Conservation (phyloP, 164 flowering plant genomes). For the Dillenia suffruticosa region DNA sequence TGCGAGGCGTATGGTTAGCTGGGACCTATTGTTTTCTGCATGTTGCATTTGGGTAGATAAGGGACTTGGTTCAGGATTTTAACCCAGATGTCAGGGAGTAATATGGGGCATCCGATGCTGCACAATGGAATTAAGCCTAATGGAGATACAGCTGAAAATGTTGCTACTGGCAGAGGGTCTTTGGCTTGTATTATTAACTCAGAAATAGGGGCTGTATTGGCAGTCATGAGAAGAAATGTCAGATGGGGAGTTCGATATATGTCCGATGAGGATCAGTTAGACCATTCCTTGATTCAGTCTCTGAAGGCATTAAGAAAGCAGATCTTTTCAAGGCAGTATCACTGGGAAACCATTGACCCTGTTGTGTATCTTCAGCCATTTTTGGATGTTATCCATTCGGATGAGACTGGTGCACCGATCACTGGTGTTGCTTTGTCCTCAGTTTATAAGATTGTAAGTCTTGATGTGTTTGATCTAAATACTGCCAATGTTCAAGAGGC, state of each 20-base stretch:
- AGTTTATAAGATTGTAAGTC: constrained; percentile 36
- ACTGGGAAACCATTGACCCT: constrained; percentile 26
- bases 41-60: too few species aligned
- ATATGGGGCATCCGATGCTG: constrained; percentile 29
- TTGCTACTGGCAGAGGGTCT: constrained; percentile 20
- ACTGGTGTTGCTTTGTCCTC: constrained; percentile 49
- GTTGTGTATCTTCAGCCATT: constrained; percentile 39
- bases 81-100: too few species aligned
- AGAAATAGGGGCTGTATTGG: constrained; percentile 35
- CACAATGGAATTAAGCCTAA: constrained; percentile 24
- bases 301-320: constrained; percentile 26
- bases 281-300: constrained; percentile 30
- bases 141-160: constrained; percentile 24
- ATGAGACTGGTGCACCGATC: constrained; percentile 54
- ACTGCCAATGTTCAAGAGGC: constrained; percentile 36
- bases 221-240: constrained; percentile 40
- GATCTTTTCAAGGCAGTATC: constrained; percentile 28
- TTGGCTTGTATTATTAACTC: constrained; percentile 35
- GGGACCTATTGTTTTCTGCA: too few species aligned
- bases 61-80: too few species aligned
- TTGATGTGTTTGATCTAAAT: constrained; percentile 35
- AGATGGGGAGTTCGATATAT: constrained; percentile 35
- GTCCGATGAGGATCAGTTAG: constrained; percentile 33
- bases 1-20: too few species aligned
- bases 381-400: constrained; percentile 44